phyloP scores from a whole-genome alignment of 2,329 filamentous ascomycete species.

The Sporothrix sp. region DNA sequence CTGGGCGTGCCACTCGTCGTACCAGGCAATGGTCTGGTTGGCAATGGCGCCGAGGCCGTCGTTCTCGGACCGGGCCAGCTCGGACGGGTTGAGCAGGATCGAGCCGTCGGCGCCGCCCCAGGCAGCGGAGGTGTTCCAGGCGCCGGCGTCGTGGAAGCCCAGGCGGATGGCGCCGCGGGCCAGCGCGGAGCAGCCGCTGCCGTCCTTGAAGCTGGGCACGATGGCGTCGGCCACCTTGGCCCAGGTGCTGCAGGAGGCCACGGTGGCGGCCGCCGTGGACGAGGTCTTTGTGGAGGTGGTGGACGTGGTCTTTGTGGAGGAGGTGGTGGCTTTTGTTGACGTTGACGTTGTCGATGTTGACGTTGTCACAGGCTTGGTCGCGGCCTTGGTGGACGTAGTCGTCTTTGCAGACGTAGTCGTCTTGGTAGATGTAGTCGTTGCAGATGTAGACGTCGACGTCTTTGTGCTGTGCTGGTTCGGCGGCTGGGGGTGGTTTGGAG shows the following conservation, averaged over 20 bases:
- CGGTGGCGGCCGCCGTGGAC: not conserved
- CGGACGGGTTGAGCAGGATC: slow-evolving; percentile 33
- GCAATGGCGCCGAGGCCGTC: slow-evolving; percentile 34
- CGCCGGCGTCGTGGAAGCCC: slow-evolving; percentile 37
- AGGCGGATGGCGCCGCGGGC: slow-evolving; percentile 35
- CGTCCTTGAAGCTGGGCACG: slow-evolving; percentile 24
- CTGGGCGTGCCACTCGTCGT: slow-evolving; percentile 34
- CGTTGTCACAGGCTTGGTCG: too few relatives aligned
- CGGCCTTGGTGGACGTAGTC: not conserved
- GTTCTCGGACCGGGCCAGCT: slow-evolving; percentile 39
- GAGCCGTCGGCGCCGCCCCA: slow-evolving; percentile 35
- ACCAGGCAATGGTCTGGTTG: slow-evolving; percentile 27
- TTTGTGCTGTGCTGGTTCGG: not conserved
- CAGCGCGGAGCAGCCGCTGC: slow-evolving; percentile 28
- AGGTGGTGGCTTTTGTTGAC: not conserved
- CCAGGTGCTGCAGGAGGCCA: slow-evolving; percentile 29
- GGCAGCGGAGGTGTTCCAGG: slow-evolving; percentile 30
- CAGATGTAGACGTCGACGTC: not conserved
- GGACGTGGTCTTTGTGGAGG: too few relatives aligned
- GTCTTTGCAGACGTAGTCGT: not conserved
- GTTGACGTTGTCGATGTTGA: not conserved
- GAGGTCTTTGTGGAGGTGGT: too few relatives aligned
- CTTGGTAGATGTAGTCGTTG: not conserved
- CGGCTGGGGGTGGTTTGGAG: not conserved
- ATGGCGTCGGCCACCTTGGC: slow-evolving; percentile 29